Evolutionary conservation across 108 stramenopile genomes (phyloP).

Genomic region (Parietichytrium sp.): DNA sequence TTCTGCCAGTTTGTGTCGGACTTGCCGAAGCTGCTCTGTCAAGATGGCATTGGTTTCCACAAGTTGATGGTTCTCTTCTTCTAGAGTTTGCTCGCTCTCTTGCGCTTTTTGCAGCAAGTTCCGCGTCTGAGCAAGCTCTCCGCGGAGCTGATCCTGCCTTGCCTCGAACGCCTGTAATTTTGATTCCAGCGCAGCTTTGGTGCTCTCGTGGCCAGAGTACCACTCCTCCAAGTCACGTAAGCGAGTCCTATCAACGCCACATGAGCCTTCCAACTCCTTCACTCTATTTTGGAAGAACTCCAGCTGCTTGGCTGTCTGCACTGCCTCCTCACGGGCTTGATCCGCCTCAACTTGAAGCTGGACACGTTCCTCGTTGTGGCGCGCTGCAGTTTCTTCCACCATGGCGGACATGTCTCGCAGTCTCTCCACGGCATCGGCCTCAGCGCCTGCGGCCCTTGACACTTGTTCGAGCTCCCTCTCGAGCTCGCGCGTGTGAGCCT

Average conservation of each 20-base stretch:
- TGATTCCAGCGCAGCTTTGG: background rate
- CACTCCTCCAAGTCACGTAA: background rate
- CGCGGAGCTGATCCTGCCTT: background rate
- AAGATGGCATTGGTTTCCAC: background rate
- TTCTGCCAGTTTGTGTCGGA: background rate
- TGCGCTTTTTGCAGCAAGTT: background rate
- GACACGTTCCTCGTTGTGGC: background rate
- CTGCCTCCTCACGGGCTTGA: background rate
- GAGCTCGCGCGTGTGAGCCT: background rate
- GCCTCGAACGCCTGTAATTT: background rate
- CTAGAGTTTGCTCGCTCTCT: background rate
- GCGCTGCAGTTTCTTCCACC: background rate
- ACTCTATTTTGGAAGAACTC: background rate
- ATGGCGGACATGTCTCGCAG: background rate
- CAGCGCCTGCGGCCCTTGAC: background rate
- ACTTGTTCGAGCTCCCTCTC: background rate
- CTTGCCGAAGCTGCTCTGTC: background rate
- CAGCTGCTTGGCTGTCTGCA: background rate
- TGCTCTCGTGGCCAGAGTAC: background rate
- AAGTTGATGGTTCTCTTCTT: conserved; percentile 16
- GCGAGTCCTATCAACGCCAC: conserved; percentile 5
- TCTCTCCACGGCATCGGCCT: background rate
- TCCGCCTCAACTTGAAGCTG: background rate
- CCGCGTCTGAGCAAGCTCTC: conserved; percentile 15
- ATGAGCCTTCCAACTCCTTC: background rate